Base-by-base conservation (phyloP, 2,329 filamentous ascomycete genomes). In the Talaromyces sp. region DNA sequence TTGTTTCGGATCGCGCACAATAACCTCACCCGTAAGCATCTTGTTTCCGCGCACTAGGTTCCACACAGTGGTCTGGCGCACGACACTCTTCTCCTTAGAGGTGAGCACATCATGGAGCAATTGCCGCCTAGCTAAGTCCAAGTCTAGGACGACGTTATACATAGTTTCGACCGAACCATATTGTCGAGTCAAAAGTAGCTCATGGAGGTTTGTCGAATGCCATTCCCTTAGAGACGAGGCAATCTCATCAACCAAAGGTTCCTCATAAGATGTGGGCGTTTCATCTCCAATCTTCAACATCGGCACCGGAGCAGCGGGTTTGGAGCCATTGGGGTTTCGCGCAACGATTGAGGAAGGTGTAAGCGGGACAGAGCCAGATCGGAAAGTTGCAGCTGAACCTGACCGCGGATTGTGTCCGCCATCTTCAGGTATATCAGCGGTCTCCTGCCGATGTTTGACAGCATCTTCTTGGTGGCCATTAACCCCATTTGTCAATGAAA, bases 201-300 rank as follows among this genome's bases (percentile, higher is more conserved):
- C 92, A 79, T 99, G 96, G 17, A 99, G 84, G 74, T 97, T 96
- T 19, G 93, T 97, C 22, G 95, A 96, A 80, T 99, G 94, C 96
- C 95, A 99, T 84, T 99, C 95, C 71, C 95, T 88, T 68, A 99
- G 81, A 76, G 95, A 99, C 3, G 93, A 97, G 15, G 95, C 93
- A 72, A 99, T 98, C 77, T 99, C 95, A 78, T 99, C 95, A 27
- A 99, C 93, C 67, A 99, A 80, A 2, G 95, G 95, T 76, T 99
- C 96, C 8, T 91, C 89, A 17, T 87, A 84, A 5, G 93, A 97
- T 0, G 92, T 96, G 1, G 93, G 92, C 1, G 93, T 97, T 81
- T 99, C 95, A 74, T 99, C 95, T 66, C 95, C 95, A 75, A 99
- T 94, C 78, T 97, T 97, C 62, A 99, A 85, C 91, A 98, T 95